These are phyloP conservation scores for Fagopyrum esculentum DNA, from an alignment of 148 eudicot genomes.

Conservation along the genomic window DNA sequence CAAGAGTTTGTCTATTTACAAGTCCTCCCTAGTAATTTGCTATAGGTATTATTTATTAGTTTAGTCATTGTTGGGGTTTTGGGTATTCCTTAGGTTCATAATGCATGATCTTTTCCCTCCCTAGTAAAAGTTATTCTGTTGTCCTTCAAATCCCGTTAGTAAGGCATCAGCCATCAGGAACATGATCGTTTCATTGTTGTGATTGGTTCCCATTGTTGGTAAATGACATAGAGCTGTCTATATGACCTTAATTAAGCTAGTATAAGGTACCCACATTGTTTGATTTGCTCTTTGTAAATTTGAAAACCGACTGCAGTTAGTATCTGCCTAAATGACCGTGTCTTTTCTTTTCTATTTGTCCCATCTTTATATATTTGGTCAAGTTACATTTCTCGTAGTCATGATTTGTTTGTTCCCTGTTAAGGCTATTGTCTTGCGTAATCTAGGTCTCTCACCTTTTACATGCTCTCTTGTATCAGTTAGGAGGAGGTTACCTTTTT, in stretches of 20 bases:
- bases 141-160: background rate
- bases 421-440: background rate
- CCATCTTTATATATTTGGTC: background rate
- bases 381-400: background rate
- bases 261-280: background rate
- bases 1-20: background rate
- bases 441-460: background rate
- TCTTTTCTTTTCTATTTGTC: background rate
- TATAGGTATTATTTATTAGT: background rate
- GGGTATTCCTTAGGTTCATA: background rate
- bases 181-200: background rate
- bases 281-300: background rate
- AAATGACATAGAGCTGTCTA: background rate
- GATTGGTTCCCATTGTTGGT: background rate
- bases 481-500: slow-evolving; percentile 96
- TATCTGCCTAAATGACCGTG: background rate
- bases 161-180: background rate
- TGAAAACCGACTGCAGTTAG: background rate
- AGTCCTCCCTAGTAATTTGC: background rate
- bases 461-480: slow-evolving; percentile 29
- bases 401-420: background rate
- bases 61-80: background rate
- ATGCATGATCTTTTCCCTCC: background rate
- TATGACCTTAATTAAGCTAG: background rate
- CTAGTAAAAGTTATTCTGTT: background rate